Percentiles rank a stretch among this genome's conserved stretches.
These are phyloP conservation scores for Aphanomyces stellatus DNA, from an alignment of 352 stramenopile species.

Conservation along the genomic window DNA sequence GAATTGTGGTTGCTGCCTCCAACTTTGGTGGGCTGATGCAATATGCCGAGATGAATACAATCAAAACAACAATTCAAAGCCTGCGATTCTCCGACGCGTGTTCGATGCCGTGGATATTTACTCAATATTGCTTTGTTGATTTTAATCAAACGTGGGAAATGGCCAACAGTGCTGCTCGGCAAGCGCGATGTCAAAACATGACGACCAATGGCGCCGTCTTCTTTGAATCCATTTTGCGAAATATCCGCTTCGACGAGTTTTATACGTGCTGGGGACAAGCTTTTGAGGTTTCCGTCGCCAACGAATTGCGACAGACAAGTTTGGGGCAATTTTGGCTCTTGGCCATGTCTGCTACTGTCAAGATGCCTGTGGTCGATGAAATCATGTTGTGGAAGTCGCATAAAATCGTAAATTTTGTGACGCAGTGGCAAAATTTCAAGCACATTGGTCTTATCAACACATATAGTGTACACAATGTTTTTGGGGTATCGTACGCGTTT, in stretches of 20 bases:
- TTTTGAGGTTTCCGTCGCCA: background rate
- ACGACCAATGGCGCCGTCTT: background rate
- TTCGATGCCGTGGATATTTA: background rate
- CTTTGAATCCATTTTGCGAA: background rate
- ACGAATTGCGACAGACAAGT: background rate
- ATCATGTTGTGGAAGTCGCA: background rate
- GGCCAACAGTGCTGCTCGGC: background rate
- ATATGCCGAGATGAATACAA: too few species aligned
- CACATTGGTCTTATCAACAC: background rate
- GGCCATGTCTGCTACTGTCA: background rate
- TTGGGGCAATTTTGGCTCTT: background rate
- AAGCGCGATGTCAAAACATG: background rate
- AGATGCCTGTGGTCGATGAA: background rate
- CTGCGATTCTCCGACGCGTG: background rate
- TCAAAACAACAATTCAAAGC: background rate
- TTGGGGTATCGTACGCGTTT: background rate
- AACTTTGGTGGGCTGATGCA: too few species aligned
- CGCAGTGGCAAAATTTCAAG: background rate
- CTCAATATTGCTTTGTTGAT: slow-evolving; percentile 2
- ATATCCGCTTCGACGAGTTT: background rate
- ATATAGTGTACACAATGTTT: background rate
- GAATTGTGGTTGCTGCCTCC: too few species aligned
- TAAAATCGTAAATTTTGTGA: background rate
- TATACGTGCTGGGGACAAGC: background rate
- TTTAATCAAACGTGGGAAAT: background rate